These are phyloP conservation scores for Ammopiptanthus mongolicus DNA, from an alignment of 306 rosid genomes.

Conservation along the genomic window DNA sequence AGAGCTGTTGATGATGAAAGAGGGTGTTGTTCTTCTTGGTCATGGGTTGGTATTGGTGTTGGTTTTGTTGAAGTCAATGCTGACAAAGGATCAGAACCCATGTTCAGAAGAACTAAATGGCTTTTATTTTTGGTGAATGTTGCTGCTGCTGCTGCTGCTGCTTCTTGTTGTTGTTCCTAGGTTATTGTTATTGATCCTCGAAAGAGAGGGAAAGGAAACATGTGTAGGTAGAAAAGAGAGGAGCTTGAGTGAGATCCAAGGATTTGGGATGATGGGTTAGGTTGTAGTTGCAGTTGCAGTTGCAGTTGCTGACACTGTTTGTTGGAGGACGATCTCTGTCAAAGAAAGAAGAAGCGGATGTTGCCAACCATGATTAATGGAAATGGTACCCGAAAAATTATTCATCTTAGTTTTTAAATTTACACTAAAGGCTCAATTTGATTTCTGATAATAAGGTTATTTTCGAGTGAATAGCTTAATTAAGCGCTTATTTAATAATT, in stretches of 20 bases:
- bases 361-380: neutral
- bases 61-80: constrained; percentile 36
- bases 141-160: neutral
- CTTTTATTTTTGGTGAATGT: neutral
- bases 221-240: neutral
- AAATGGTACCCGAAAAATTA: too few species aligned
- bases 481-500: too few species aligned
- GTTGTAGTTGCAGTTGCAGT: neutral
- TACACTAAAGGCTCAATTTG: too few species aligned
- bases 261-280: neutral
- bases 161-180: neutral
- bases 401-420: too few species aligned
- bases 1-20: constrained; percentile 51
- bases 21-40: constrained; percentile 57
- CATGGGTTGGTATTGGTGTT: constrained; percentile 37
- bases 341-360: neutral
- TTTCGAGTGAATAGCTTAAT: too few species aligned
- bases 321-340: constrained; percentile 13
- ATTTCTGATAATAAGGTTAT: too few species aligned
- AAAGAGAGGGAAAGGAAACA: neutral
- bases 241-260: constrained; percentile 20
- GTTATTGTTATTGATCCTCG: neutral
- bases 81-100: constrained; percentile 57
- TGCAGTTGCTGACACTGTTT: neutral
- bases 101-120: neutral